These are phyloP conservation scores for Hypoxylon rickii DNA, from an alignment of 495 filamentous ascomycete species.

Conservation along the genomic window DNA sequence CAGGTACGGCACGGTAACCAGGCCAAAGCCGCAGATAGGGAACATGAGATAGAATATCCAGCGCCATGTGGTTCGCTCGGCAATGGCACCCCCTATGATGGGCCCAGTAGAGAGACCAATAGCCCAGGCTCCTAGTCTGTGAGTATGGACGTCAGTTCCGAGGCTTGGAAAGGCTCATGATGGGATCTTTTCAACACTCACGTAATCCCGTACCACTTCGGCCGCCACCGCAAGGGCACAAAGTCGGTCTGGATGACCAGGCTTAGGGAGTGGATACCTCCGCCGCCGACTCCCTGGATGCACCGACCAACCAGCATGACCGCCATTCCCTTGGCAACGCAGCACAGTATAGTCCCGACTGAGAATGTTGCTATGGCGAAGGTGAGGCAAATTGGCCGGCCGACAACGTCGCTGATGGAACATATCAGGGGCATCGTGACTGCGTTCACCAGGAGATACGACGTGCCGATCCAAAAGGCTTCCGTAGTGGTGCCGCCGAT, in stretches of 20 bases:
- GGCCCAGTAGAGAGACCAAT: slow-evolving; percentile 74
- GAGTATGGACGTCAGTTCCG: not conserved
- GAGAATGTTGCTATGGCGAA: slow-evolving; percentile 46
- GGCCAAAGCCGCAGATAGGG: slow-evolving; percentile 43
- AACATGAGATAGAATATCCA: slow-evolving; percentile 53
- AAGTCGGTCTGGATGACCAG: slow-evolving; percentile 73
- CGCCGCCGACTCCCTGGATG: slow-evolving; percentile 81
- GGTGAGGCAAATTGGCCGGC: slow-evolving; percentile 52
- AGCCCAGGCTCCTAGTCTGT: slow-evolving; percentile 62
- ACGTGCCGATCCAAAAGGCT: slow-evolving; percentile 61
- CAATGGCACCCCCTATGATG: slow-evolving; percentile 77
- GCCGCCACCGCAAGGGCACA: slow-evolving; percentile 44
- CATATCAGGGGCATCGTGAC: slow-evolving; percentile 55
- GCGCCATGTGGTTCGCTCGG: slow-evolving; percentile 49
- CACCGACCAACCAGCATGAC: slow-evolving; percentile 79
- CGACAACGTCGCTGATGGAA: slow-evolving; percentile 57
- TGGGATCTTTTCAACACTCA: slow-evolving; percentile 6
- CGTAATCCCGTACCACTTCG: slow-evolving; percentile 47
- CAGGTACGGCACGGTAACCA: slow-evolving; percentile 41
- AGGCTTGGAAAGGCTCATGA: no score
- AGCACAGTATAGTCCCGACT: slow-evolving; percentile 51
- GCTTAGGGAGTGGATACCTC: slow-evolving; percentile 78
- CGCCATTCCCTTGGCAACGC: slow-evolving; percentile 42
- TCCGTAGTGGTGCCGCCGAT: slow-evolving; percentile 51
- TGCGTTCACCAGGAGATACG: slow-evolving; percentile 54